Base-by-base conservation (phyloP, 352 stramenopile genomes). In the Globisporangium perplexum region DNA sequence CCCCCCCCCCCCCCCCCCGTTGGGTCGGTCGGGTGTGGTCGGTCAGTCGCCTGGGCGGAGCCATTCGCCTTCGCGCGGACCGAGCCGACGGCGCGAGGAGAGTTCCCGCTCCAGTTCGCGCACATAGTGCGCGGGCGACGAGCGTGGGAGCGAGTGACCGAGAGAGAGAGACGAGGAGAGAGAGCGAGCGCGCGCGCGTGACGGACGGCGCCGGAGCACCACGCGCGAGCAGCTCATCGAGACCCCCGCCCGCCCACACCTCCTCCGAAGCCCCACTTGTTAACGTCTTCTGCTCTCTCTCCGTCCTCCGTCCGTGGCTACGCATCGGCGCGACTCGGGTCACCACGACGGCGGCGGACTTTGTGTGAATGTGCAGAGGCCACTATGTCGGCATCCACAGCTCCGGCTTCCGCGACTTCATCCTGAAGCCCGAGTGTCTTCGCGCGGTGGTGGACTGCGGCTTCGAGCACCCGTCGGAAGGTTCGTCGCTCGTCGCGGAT, bases 351-450 rank as follows among this genome's bases (percentile, higher is more conserved):
- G 35, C 44, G 44, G 33, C 44, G 22, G 54, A 60, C 42, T 58
- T 59, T 47, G 55, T 55, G 47, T 59, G 33, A 58, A 58, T 59
- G 45, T 50, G 41, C 55, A 99, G 96, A 86, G 97, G 97, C 49
- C 96, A 99, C 77, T 99, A 99, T 74, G 97, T 99, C 58, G 97
- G 97, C 62, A 99, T 99, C 71, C 97, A 99, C 73, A 96, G 89
- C 51, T 98, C 95, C 30, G 96, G 96, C 69, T 99, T 99, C 83
- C 97, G 98, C 66, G 97, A 99, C 73, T 99, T 99, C 62, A 96
- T 99, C 66, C 74, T 99, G 41, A 99, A 99, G 83, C 96, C 97
- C 26, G 97, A 99, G 75, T 96, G 97, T 48, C 83, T 99, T 50
- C 90, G 96, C 60, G 96, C 98, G 30, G 97, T 99, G 59, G 96